Conservation (phyloP, 2,329 filamentous ascomycete species). For the Ophiobolus disseminans region DNA sequence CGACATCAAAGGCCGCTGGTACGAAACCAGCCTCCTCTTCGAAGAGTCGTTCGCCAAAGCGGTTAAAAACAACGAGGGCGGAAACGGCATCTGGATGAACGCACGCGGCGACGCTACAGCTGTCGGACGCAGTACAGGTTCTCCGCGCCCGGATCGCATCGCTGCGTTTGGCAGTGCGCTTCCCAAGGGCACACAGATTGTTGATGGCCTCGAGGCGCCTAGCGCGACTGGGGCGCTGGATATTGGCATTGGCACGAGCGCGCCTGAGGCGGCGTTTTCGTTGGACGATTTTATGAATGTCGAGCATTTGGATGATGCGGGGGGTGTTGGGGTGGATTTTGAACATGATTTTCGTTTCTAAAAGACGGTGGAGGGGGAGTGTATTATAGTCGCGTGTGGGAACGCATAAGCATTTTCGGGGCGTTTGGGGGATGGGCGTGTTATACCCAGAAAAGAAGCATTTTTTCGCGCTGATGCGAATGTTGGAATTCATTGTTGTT, state of each 20-base stretch:
- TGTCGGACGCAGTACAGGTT: conserved; percentile 33
- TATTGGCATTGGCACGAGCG: conserved; percentile 9
- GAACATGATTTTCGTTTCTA: conserved; percentile 11
- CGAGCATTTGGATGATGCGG: conserved; percentile 43
- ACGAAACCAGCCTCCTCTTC: conserved; percentile 62
- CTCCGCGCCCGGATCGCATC: conserved; percentile 40
- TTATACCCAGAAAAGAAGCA: too few relatives aligned
- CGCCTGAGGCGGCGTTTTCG: conserved; percentile 17
- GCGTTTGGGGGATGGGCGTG: too few relatives aligned
- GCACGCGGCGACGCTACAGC: conserved; percentile 51
- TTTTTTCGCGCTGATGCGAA: too few relatives aligned
- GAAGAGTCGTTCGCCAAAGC: conserved; percentile 39
- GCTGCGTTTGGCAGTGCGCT: conserved; percentile 54
- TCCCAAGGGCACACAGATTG: conserved; percentile 46
- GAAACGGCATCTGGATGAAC: conserved; percentile 58
- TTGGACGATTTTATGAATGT: conserved; percentile 55
- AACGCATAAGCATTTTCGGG: too few relatives aligned
- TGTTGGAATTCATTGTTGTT: too few relatives aligned
- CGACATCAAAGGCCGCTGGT: conserved; percentile 67
- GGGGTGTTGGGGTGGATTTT: conserved; percentile 24
- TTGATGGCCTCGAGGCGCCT: conserved; percentile 48
- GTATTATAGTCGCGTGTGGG: too few relatives aligned
- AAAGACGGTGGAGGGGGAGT: too few relatives aligned
- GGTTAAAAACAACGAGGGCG: conserved; percentile 50
- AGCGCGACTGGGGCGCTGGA: conserved; percentile 21